These are phyloP conservation scores for Deinandra increscens DNA, from an alignment of 129 eudicot genomes.

Conservation along the genomic window DNA sequence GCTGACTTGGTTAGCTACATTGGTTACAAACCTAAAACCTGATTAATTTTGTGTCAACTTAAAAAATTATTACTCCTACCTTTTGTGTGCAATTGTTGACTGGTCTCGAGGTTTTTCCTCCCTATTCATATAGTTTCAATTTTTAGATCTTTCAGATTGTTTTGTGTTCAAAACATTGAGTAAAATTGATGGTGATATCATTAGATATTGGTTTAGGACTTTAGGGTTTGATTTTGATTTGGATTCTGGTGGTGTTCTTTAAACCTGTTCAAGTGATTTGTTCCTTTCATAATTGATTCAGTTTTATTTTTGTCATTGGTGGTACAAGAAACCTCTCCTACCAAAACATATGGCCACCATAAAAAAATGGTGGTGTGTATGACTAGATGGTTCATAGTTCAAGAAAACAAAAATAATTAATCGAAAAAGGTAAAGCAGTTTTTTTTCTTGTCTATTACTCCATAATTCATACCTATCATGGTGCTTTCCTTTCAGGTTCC, in stretches of 20 bases:
- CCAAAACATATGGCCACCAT: neutral
- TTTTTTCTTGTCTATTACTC: neutral
- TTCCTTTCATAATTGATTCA: neutral
- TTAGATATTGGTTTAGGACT: neutral
- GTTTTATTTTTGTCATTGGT: neutral
- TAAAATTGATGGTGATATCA: neutral
- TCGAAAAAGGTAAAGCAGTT: neutral
- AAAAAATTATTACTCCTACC: neutral
- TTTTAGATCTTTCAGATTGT: neutral
- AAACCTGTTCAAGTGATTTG: neutral
- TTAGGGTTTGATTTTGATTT: neutral
- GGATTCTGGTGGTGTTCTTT: neutral
- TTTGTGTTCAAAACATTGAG: neutral
- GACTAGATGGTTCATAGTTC: neutral
- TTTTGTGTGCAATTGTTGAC: neutral
- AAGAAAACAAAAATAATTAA: neutral
- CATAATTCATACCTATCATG: constrained; percentile 6
- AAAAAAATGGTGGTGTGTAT: neutral
- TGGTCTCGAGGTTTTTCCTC: neutral
- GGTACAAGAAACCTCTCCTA: neutral
- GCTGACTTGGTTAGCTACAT: neutral
- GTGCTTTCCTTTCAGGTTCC: constrained; percentile 58
- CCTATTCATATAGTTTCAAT: neutral
- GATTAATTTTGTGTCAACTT: neutral
- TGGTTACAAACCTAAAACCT: neutral